A percentile compares a stretch with the other conserved stretches of the same genome.
These are phyloP conservation scores for Phtheirospermum japonicum DNA, from an alignment of 257 asterid genomes.

Conservation along the genomic window DNA sequence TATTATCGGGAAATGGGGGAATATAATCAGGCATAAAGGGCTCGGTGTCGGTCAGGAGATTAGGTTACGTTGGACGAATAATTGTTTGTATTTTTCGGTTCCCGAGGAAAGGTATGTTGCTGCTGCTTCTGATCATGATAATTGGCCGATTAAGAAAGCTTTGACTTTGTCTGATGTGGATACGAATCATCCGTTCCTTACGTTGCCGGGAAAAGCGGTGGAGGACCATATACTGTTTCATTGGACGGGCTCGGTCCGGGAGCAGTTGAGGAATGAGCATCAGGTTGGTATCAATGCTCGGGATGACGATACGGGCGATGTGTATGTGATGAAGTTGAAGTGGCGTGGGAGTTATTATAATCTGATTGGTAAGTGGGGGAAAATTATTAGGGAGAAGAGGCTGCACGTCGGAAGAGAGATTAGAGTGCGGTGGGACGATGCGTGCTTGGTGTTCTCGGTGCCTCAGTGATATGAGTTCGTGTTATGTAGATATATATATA, in stretches of 20 bases:
- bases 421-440: constrained; percentile 63
- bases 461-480: constrained; percentile 35
- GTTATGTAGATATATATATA: constrained; percentile 25
- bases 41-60: constrained; percentile 79
- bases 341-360: constrained; percentile 82
- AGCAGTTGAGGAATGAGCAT: constrained; percentile 62
- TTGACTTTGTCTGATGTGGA: constrained; percentile 83
- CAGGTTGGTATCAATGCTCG: constrained; percentile 71
- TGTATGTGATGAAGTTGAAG: constrained; percentile 67
- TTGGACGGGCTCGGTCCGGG: constrained; percentile 67
- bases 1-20: constrained; percentile 81
- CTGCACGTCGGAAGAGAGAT: constrained; percentile 70
- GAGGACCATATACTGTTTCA: constrained; percentile 70
- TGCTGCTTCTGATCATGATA: constrained; percentile 49
- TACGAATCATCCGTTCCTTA: constrained; percentile 82
- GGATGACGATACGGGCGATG: constrained; percentile 68
- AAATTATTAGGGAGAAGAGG: constrained; percentile 66
- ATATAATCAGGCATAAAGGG: constrained; percentile 62
- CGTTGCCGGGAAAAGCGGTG: constrained; percentile 81
- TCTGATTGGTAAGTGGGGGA: constrained; percentile 87
- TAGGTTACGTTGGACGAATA: constrained; percentile 60
- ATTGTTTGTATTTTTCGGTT: constrained; percentile 72
- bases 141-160: constrained; percentile 78
- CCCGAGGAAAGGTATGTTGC: constrained; percentile 54
- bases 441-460: constrained; percentile 68